Evolutionary conservation across 2,329 filamentous ascomycete genomes (phyloP).

Genomic region (Dactylellina drechsleri): DNA sequence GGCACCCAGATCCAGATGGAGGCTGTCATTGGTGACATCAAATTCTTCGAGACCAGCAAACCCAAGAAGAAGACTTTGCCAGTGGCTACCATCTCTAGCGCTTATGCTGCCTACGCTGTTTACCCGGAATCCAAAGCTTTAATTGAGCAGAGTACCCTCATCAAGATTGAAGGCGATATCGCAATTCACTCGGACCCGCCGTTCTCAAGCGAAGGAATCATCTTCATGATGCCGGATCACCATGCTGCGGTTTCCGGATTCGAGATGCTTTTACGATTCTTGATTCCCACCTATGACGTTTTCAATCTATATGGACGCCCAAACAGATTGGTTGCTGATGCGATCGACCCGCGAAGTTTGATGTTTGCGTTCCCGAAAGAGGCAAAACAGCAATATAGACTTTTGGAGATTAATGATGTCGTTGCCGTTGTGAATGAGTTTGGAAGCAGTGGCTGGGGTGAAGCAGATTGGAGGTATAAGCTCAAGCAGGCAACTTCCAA

Average conservation of each 20-base stretch:
- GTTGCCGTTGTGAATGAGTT: slow-evolving; percentile 79
- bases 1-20: slow-evolving; percentile 78
- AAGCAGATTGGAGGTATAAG: slow-evolving; percentile 87
- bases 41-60: slow-evolving; percentile 87
- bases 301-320: slow-evolving; percentile 93
- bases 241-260: slow-evolving; percentile 93
- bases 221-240: slow-evolving; percentile 96
- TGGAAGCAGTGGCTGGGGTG: slow-evolving; percentile 80
- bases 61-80: slow-evolving; percentile 91
- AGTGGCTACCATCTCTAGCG: slow-evolving; percentile 89
- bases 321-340: slow-evolving; percentile 84
- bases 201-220: slow-evolving; percentile 86
- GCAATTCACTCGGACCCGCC: slow-evolving; percentile 84
- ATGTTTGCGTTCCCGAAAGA: slow-evolving; percentile 99
- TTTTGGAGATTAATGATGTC: slow-evolving; percentile 88
- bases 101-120: slow-evolving; percentile 91
- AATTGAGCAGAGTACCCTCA: slow-evolving; percentile 90
- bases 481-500: slow-evolving; percentile 84
- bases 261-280: slow-evolving; percentile 90
- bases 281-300: slow-evolving; percentile 93
- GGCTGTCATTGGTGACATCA: slow-evolving; percentile 84
- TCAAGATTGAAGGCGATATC: slow-evolving; percentile 92
- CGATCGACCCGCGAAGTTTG: slow-evolving; percentile 83
- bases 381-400: slow-evolving; percentile 76
- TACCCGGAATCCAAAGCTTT: slow-evolving; percentile 94